Evolutionary conservation across 805 yeast species (phyloP).

Genomic region (Pichia eremophila): DNA sequence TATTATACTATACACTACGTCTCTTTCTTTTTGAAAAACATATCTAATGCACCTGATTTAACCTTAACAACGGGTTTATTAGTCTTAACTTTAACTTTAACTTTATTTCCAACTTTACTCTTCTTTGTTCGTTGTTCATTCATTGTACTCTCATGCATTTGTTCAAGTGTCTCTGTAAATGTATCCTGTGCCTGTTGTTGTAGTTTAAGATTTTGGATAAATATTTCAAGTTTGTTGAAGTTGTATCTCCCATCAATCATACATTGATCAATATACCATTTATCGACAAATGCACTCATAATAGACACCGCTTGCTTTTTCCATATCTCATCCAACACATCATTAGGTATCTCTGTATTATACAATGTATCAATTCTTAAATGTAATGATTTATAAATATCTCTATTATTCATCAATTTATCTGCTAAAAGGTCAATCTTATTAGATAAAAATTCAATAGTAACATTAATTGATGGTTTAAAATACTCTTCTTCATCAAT

Average conservation of each 20-base stretch:
- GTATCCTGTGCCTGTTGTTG: conserved; percentile 15
- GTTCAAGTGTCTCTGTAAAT: conserved; percentile 25
- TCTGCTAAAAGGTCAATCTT: conserved; percentile 14
- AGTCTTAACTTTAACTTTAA: conserved; percentile 7
- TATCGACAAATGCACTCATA: conserved; percentile 34
- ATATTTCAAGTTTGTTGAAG: conserved; percentile 10
- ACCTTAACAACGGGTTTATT: conserved; percentile 27
- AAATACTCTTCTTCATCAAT: conserved; percentile 33
- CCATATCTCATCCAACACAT: conserved; percentile 12
- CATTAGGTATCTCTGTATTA: neutral
- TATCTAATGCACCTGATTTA: conserved; percentile 58
- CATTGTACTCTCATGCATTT: conserved; percentile 23
- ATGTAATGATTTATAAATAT: conserved; percentile 7
- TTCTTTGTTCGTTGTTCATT: conserved; percentile 12
- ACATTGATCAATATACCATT: conserved; percentile 18
- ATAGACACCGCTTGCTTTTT: conserved; percentile 37
- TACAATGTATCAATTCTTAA: neutral
- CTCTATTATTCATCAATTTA: neutral
- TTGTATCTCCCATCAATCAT: conserved; percentile 10
- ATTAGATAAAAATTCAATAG: conserved; percentile 28
- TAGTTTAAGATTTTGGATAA: conserved; percentile 13
- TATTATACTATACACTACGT: neutral
- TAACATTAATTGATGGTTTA: conserved; percentile 33
- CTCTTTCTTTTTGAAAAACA: conserved; percentile 42
- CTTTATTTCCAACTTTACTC: conserved; percentile 4